These are phyloP conservation scores for Fraxinus cuspidata DNA, from an alignment of 257 asterid genomes.

Conservation along the genomic window DNA sequence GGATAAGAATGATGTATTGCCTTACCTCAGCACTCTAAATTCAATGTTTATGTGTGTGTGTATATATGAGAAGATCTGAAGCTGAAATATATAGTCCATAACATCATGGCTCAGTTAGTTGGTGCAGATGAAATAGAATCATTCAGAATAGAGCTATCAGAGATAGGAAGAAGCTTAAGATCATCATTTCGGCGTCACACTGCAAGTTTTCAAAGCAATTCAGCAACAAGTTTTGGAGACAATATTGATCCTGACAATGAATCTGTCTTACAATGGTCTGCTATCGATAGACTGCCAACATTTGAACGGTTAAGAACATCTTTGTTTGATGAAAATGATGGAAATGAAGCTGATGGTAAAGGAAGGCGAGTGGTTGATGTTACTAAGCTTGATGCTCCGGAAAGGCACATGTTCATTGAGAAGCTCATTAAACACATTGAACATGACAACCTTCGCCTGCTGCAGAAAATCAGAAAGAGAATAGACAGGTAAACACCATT, in stretches of 20 bases:
- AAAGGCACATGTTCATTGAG: conserved; percentile 44
- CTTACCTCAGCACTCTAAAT: conserved; percentile 17
- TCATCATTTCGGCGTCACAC: conserved; percentile 29
- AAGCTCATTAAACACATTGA: conserved; percentile 51
- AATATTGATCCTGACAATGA: conserved; percentile 37
- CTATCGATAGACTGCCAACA: conserved; percentile 45
- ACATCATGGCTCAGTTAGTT: conserved; percentile 36
- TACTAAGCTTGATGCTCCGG: conserved; percentile 46
- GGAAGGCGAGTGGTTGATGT: conserved; percentile 46
- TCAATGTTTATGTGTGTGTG: neutral
- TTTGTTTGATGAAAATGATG: conserved; percentile 33
- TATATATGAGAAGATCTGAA: neutral
- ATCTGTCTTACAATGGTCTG: conserved; percentile 39
- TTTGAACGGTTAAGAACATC: conserved; percentile 45
- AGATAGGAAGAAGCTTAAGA: conserved; percentile 37
- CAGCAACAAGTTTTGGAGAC: conserved; percentile 24
- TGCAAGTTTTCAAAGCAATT: conserved; percentile 37
- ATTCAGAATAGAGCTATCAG: conserved; percentile 35
- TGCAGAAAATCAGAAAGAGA: conserved; percentile 49
- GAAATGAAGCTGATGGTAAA: conserved; percentile 13
- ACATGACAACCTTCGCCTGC: conserved; percentile 46
- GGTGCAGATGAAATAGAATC: conserved; percentile 47
- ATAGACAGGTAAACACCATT: conserved; percentile 39
- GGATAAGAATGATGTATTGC: conserved; percentile 16
- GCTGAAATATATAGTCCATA: neutral